Conservation (phyloP, 495 filamentous ascomycete species). For the Aspergillus sclerotiicarbonarius region DNA sequence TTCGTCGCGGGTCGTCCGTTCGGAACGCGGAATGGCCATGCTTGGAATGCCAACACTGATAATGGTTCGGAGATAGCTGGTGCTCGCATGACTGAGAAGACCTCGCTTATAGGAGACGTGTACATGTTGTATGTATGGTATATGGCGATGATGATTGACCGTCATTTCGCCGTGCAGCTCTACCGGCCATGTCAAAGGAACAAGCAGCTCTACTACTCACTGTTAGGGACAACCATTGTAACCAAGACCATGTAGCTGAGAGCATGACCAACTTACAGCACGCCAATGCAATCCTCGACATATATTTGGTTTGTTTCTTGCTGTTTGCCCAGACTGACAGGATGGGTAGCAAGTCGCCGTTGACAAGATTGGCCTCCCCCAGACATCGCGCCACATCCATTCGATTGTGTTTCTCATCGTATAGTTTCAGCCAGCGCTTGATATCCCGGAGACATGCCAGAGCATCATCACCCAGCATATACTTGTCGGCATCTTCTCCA, state of each 20-base stretch:
- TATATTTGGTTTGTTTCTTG: conserved; percentile 67
- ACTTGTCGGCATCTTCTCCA: conserved; percentile 74
- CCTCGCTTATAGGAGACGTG: conserved; percentile 87
- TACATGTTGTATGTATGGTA: conserved; percentile 81
- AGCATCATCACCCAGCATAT: conserved; percentile 91
- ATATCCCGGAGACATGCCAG: conserved; percentile 88
- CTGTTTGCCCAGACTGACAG: conserved; percentile 69
- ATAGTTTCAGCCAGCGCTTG: conserved; percentile 88
- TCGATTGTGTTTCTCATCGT: conserved; percentile 90
- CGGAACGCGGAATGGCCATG: conserved; percentile 73
- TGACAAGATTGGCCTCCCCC: conserved; percentile 88
- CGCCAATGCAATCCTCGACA: conserved; percentile 76
- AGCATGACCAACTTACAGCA: conserved; percentile 54
- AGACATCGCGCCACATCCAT: conserved; percentile 94
- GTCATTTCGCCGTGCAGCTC: conserved; percentile 84
- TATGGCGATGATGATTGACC: conserved; percentile 86
- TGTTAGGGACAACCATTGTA: conserved; percentile 11
- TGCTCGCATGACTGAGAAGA: conserved; percentile 76
- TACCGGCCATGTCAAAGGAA: conserved; percentile 92
- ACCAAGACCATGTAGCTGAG: neutral
- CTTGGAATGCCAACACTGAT: conserved; percentile 82
- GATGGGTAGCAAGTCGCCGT: conserved; percentile 86
- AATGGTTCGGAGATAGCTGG: conserved; percentile 69
- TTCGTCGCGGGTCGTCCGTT: conserved; percentile 77
- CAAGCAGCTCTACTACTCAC: conserved; percentile 73